Evolutionary conservation across 169 alveolate species (phyloP), one percentile per base, ranked within the genome.

Genomic region (Plasmodium gonderi): DNA sequence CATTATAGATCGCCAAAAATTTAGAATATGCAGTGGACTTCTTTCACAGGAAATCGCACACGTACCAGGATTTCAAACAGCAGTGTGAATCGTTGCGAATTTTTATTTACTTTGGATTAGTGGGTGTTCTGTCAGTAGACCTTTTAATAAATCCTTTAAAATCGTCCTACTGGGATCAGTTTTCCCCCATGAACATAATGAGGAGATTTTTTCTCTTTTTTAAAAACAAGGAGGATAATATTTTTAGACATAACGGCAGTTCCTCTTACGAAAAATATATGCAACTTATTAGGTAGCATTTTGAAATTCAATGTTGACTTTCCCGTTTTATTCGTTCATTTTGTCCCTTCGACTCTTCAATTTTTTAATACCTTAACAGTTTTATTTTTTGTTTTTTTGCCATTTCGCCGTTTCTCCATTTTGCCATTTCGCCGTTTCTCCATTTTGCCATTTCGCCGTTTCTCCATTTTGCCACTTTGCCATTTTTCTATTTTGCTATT

Each of bases 71-170:
- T 44, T 94, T 95, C 91, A 94, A 95, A 12, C 94, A 94, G 69
- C 89, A 95, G 38, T 95, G 94, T 33, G 97, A 95, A 31, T 87
- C 96, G 33, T 33, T 95, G 8, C 79, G 97, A 42, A 49, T 95
- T 67, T 92, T 95, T 77, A 83, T 93, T 9, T 95, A 94, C 76
- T 95, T 96, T 93, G 97, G 95, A 20, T 54, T 95, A 47, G 95
- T 95, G 23, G 64, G 91, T 47, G 91, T 91, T 11, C 78, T 89
- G 17, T 81, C 96, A 8, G 36, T 92, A 12, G 97, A 95, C 81
- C 47, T 95, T 17, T 83, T 90, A 38, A 29, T 95, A 7, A 45
- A 91, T 38, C 97, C 97, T 31, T 82, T 90, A 44, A 68, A 94
- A 72, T 94, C 96, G 60, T 49, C 85, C 23, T 95, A 94, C 91